These are phyloP conservation scores for Boletus nobilissimus DNA, from an alignment of 1,284 basidiomycete genomes.

Conservation along the genomic window DNA sequence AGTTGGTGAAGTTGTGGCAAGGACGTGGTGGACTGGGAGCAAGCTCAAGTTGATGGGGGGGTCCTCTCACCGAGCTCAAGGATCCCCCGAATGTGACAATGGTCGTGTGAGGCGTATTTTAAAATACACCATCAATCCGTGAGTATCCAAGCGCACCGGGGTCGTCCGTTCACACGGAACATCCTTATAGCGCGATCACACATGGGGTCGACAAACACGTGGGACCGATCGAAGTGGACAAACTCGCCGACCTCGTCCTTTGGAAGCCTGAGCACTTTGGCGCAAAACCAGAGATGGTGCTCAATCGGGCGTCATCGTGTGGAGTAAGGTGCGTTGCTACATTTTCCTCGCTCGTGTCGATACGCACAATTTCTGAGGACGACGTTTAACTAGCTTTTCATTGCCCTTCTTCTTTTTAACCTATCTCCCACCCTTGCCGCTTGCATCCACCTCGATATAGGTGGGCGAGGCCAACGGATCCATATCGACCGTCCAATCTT, in stretches of 20 bases:
- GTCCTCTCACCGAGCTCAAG: constrained; percentile 69
- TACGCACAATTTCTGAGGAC: not conserved
- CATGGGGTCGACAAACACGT: constrained; percentile 93
- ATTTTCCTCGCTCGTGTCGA: not conserved
- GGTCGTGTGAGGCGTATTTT: constrained; percentile 95
- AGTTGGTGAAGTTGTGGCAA: constrained; percentile 92
- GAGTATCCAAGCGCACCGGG: constrained; percentile 46
- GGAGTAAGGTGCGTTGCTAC: constrained; percentile 73
- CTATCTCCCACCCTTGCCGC: not conserved
- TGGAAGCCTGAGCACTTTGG: constrained; percentile 97
- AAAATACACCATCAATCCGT: constrained; percentile 99
- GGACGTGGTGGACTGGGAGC: constrained; percentile 97
- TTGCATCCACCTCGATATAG: constrained; percentile 51
- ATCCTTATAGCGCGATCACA: constrained; percentile 80
- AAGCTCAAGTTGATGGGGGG: constrained; percentile 91
- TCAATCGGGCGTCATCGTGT: constrained; percentile 90
- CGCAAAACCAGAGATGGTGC: constrained; percentile 87
- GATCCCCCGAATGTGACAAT: constrained; percentile 82
- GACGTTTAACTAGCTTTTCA: not conserved
- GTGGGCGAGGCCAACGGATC: constrained; percentile 95
- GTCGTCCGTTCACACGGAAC: not conserved
- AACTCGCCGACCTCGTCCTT: constrained; percentile 92
- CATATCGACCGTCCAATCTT: constrained; percentile 93
- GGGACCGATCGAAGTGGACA: constrained; percentile 86
- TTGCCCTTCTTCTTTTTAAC: not conserved